These are phyloP conservation scores for Fusarium algeriense DNA, from an alignment of 2,329 filamentous ascomycete genomes.

Conservation along the genomic window DNA sequence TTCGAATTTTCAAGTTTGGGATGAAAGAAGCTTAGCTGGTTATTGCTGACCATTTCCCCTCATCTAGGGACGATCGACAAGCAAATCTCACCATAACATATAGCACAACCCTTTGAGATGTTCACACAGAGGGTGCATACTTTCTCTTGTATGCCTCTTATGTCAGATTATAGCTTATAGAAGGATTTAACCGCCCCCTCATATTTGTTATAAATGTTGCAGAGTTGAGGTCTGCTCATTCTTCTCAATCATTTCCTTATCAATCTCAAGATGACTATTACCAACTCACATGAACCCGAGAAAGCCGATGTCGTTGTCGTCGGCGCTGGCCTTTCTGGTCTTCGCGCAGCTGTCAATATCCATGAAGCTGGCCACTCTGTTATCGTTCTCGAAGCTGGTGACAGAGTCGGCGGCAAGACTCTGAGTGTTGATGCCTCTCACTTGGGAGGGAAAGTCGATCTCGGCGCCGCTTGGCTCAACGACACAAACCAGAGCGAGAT, in stretches of 20 bases:
- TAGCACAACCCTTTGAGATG: not conserved
- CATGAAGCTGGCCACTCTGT: constrained; percentile 52
- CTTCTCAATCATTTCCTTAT: not conserved
- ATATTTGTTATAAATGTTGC: not conserved
- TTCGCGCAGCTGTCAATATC: constrained; percentile 52
- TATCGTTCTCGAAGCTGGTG: constrained; percentile 60
- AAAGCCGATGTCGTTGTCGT: constrained; percentile 35
- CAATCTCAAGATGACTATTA: constrained; percentile 17
- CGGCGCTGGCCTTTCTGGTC: constrained; percentile 50
- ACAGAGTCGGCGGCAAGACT: constrained; percentile 63
- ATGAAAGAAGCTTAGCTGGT: not conserved
- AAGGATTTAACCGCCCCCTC: not conserved
- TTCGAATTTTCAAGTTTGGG: not conserved
- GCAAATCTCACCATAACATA: constrained; percentile 5
- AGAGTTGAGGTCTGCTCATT: not conserved
- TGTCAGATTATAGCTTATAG: constrained; percentile 26
- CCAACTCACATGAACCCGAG: not conserved
- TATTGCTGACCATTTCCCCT: not conserved
- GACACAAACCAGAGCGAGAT: constrained; percentile 40
- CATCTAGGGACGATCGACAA: not conserved
- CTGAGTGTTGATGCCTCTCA: constrained; percentile 13
- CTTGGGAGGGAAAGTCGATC: constrained; percentile 29
- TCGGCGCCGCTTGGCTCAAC: constrained; percentile 45
- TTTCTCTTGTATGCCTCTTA: not conserved
- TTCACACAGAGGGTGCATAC: not conserved